phyloP scores from a whole-genome alignment of 2,329 filamentous ascomycete genomes.

The Alternaria ventricosa region DNA sequence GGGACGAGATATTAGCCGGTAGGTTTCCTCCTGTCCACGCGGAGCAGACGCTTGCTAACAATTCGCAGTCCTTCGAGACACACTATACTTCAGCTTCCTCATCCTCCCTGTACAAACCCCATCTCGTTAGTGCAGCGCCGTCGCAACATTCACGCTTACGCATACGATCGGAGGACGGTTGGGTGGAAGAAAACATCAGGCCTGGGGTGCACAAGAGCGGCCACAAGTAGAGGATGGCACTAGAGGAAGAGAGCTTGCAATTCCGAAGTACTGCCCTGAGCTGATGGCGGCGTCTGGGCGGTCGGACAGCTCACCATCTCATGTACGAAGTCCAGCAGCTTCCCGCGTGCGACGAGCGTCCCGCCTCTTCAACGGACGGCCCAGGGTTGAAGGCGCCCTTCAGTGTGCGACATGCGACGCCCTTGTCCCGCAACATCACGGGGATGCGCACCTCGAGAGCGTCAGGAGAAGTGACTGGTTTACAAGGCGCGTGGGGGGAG shows the following conservation, averaged over 20 bases:
- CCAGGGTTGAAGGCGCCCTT: no score
- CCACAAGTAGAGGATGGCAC: no score
- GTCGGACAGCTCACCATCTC: neutral
- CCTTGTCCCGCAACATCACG: neutral
- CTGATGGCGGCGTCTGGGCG: neutral
- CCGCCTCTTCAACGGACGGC: no score
- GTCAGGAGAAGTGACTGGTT: neutral
- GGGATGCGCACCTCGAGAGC: neutral
- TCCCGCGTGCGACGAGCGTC: no score
- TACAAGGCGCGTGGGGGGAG: neutral
- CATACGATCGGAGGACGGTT: neutral
- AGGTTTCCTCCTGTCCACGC: no score
- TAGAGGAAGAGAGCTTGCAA: neutral
- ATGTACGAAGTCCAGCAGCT: neutral
- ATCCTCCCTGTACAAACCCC: no score
- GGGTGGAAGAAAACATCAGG: neutral
- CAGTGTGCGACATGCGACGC: neutral
- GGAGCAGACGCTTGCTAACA: neutral
- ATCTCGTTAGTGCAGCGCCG: neutral
- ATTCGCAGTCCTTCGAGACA: accelerated
- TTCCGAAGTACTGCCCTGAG: neutral
- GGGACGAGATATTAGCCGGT: no score
- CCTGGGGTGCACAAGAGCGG: neutral
- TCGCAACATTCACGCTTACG: neutral
- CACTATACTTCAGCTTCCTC: neutral